Base-by-base conservation (phyloP, 2,329 filamentous ascomycete genomes). In the Dothiorella sarmentorum region DNA sequence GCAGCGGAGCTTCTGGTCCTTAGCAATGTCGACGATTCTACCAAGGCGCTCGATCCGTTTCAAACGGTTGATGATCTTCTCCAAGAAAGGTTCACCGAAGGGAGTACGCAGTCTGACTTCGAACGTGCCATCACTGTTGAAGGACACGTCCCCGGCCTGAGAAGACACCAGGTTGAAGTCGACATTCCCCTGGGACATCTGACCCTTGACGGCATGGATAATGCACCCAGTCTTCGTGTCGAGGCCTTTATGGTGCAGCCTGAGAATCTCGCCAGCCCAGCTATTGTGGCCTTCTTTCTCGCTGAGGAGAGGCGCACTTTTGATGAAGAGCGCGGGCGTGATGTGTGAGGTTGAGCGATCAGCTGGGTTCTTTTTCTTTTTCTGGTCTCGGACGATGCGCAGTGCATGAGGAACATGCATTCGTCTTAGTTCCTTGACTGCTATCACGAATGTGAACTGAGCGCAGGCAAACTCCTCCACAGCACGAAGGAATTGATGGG, bases 41-140 rank as follows among this genome's bases (percentile, higher is more conserved):
- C 90, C 85, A 26, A 94, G 79, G 18, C 87, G 83, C 66, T 89
- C 84, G 59, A 94, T 82, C 11, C 85, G 82, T 63, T 84, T 81
- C 44, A 91, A 76, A 26, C 85, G 80, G 52, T 80, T 76, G 61
- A 79, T 76, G 18, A 91, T 77, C n/a, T 78, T 74, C 3, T 80
- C 77, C 3, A 90, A 71, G 13, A 87, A 78, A 0, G 85, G 77
- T 43, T 78, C 75, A 18, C 86, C 86, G 44, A 87, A 81, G 2
- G 77, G 74, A 0, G 83, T 81, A 9, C 81, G 78, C 35, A 90
- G 74, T 7, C 81, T 78, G 56, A 91, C 75, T 15, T 80, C 80
- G 69, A 91, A 88, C 58, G 83, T 80, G 43, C 87, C 87, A 6
- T 79, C 80, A 20, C 73, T 73, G 62, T 83, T 80, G 69, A 88